These are phyloP conservation scores for Fomitopsis pulvina DNA, from an alignment of 768 basidiomycete genomes.

Conservation along the genomic window DNA sequence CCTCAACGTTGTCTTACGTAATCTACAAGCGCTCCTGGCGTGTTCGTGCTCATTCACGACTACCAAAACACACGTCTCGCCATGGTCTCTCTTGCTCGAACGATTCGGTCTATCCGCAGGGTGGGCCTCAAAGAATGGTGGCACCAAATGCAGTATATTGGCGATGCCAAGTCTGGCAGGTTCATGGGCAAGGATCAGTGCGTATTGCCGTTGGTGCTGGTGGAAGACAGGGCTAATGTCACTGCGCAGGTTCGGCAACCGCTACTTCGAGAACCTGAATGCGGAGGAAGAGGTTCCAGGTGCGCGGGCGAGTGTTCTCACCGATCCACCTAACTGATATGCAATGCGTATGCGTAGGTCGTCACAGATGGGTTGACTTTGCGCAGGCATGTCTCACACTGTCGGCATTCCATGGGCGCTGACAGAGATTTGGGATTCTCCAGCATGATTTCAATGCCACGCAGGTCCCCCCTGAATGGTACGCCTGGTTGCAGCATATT, in stretches of 20 bases:
- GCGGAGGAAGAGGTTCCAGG: constrained; percentile 85
- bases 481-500: constrained; percentile 91
- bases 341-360: constrained; percentile 67
- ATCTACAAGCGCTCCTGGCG: background rate
- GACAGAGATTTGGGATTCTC: too few species aligned
- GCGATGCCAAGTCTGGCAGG: constrained; percentile 85
- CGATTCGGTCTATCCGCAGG: constrained; percentile 67
- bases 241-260: constrained; percentile 76
- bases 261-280: constrained; percentile 90
- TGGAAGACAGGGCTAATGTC: constrained; percentile 1
- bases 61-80: background rate
- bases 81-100: constrained; percentile 53
- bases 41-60: background rate
- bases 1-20: background rate
- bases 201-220: constrained; percentile 26
- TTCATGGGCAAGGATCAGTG: constrained; percentile 79
- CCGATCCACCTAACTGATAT: too few species aligned
- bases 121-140: constrained; percentile 85
- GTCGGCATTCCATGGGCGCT: background rate
- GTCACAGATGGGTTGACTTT: constrained; percentile 96
- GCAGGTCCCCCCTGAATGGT: constrained; percentile 96
- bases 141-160: constrained; percentile 88
- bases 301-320: constrained; percentile 33
- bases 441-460: constrained; percentile 86
- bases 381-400: constrained; percentile 58